Base-by-base conservation (phyloP, 2,329 filamentous ascomycete genomes). In the Fusarium irregulare region DNA sequence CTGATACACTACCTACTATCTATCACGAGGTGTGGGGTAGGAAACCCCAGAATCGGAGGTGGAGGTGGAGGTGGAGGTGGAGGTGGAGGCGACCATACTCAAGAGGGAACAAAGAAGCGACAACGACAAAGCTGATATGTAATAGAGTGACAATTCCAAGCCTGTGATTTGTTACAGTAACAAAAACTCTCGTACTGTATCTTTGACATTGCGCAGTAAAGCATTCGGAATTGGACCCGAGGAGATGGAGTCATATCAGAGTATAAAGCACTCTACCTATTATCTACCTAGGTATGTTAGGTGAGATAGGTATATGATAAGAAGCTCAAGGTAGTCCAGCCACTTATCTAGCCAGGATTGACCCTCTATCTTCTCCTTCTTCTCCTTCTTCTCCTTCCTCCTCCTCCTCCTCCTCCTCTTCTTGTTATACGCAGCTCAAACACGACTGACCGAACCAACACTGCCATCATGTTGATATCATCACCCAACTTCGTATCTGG, bases 401-500 rank as follows among this genome's bases (percentile, higher is more conserved):
- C 13, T 32, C 14, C 30, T 32, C 16, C 32, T 34, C 32, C 16
- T 10, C 5, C 30, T 60, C 57, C 28, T 37, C 32, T 14, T 21
- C 30, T 30, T 28, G 37, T 46, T 21, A 18, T 50, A 41, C 30
- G 23, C 28, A 23, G 14, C 21, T 6, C 27, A 56, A n/a, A 18
- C n/a, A 49, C 16, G 8, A 42, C 45, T 23, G 23, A 14, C 13
- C 18, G 34, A 50, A 9, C 9, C 23, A 23, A 21, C 13, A 32
- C 41, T 32, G 13, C 21, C 42, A 37, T 18, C 34, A 78, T 79
- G 74, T 45, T 77, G 14, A 56, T 80, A 13, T 62, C 75, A 20
- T 79, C 77, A 11, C 76, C 79, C 32, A 41, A 69, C 18, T 71
- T 75, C 62, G 49, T 78, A 11, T 62, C 64, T 18, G 73, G 68